phyloP scores from a whole-genome alignment of 1,284 basidiomycete genomes.

The Trichosporon sp. region DNA sequence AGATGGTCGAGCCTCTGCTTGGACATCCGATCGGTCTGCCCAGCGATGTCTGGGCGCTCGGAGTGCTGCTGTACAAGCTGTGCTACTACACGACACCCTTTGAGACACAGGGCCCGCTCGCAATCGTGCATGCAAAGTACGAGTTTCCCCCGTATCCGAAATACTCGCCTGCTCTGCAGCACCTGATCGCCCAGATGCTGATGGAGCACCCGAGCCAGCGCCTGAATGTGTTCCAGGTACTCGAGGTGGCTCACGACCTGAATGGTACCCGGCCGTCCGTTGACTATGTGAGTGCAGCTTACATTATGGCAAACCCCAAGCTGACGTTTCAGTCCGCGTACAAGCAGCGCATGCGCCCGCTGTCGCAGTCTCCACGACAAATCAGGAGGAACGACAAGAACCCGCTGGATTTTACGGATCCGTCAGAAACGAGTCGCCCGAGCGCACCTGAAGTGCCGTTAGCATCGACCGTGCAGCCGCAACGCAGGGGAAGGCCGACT shows the following conservation, averaged over 20 bases:
- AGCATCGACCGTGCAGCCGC: conserved; percentile 38
- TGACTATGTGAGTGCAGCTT: conserved; percentile 52
- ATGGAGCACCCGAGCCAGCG: conserved; percentile 76
- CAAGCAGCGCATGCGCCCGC: neutral
- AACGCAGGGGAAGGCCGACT: conserved; percentile 43
- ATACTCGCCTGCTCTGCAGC: conserved; percentile 81
- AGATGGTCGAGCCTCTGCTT: conserved; percentile 78
- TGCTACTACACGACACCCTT: conserved; percentile 99
- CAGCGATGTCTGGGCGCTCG: conserved; percentile 70
- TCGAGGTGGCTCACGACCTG: conserved; percentile 68
- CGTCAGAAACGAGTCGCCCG: conserved; percentile 18
- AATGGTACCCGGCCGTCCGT: conserved; percentile 76
- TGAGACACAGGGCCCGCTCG: conserved; percentile 91
- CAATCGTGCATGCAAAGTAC: conserved; percentile 95
- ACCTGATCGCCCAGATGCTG: conserved; percentile 84
- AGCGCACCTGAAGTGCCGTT: conserved; percentile 27
- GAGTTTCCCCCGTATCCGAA: conserved; percentile 86
- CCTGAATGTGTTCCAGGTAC: conserved; percentile 73
- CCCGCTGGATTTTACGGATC: conserved; percentile 44
- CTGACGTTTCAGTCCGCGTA: neutral
- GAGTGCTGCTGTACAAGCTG: conserved; percentile 69
- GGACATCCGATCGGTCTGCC: conserved; percentile 45
- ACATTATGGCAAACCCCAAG: neutral
- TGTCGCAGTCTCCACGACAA: neutral
- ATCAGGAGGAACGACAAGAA: conserved; percentile 19